These are phyloP conservation scores for Globisporangium sylvaticum DNA, from an alignment of 352 stramenopile species.

Conservation along the genomic window DNA sequence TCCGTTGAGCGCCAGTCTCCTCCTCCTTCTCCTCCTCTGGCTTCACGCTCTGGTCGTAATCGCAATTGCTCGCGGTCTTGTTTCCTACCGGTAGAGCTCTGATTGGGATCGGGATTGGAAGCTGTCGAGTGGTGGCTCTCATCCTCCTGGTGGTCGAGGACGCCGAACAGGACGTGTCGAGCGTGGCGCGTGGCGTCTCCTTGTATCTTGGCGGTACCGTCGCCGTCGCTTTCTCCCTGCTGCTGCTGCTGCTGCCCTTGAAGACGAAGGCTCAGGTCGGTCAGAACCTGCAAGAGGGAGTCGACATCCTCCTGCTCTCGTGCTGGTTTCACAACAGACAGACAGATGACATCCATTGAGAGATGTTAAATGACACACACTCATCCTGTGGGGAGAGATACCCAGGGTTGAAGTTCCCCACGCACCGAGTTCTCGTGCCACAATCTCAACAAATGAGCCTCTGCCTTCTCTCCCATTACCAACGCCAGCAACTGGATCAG, in stretches of 20 bases:
- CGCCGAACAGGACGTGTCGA: not conserved
- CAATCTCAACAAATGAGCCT: constrained; percentile 1
- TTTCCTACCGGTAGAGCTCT: not conserved
- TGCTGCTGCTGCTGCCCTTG: not conserved
- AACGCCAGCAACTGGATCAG: not conserved
- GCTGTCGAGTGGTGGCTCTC: not conserved
- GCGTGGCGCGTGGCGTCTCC: not conserved
- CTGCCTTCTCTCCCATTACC: not conserved
- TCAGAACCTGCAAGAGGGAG: constrained; percentile 10
- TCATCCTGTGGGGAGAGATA: not conserved
- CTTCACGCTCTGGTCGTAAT: not conserved
- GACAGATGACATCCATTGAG: not conserved
- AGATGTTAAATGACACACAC: constrained; percentile 4
- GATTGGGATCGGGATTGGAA: not conserved
- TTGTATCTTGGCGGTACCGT: not conserved
- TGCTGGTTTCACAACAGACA: not conserved
- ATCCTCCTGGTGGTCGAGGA: not conserved
- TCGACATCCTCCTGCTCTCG: constrained; percentile 1
- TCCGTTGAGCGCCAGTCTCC: not conserved
- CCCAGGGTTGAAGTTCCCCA: not conserved
- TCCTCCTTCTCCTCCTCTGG: not conserved
- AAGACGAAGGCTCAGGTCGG: not conserved
- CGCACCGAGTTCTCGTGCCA: constrained; percentile 9
- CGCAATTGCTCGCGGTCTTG: not conserved
- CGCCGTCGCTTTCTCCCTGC: not conserved